Evolutionary conservation across 2,329 filamentous ascomycete species (phyloP).

Genomic region (Penicillium sp.): DNA sequence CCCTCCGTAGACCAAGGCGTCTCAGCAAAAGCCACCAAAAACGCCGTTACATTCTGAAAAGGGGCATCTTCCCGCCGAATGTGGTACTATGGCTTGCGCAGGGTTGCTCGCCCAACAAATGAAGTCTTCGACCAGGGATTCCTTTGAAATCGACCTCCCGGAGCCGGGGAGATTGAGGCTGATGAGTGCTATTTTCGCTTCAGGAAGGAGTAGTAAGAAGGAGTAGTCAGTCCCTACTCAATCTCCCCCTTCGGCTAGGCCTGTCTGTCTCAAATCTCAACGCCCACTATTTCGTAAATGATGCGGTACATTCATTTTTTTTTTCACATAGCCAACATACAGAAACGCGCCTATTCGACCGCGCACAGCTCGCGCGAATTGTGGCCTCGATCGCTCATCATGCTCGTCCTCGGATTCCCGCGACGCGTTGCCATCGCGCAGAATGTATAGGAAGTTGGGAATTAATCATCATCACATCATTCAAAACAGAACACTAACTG

Average conservation of each 20-base stretch:
- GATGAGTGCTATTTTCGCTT: background rate
- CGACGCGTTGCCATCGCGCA: background rate
- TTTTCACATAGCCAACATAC: background rate
- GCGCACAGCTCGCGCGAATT: background rate
- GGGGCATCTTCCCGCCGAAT: conserved; percentile 1
- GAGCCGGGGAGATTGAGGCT: background rate
- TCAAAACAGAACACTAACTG: background rate
- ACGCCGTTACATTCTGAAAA: conserved; percentile 1
- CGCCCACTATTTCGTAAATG: background rate
- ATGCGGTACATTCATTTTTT: background rate
- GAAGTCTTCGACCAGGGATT: background rate
- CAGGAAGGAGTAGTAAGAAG: background rate
- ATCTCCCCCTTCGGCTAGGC: background rate
- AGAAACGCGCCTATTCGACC: background rate
- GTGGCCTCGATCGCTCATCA: background rate
- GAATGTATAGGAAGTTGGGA: background rate
- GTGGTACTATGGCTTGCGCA: conserved; percentile 7
- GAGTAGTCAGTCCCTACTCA: background rate
- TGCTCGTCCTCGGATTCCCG: background rate
- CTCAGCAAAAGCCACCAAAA: background rate
- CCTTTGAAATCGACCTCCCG: background rate
- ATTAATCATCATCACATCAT: background rate
- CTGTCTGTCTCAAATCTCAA: background rate
- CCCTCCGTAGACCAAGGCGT: background rate
- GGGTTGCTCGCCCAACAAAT: background rate